These are phyloP conservation scores for Saccharomycopsis selenospora DNA, from an alignment of 805 yeast genomes.

Conservation along the genomic window DNA sequence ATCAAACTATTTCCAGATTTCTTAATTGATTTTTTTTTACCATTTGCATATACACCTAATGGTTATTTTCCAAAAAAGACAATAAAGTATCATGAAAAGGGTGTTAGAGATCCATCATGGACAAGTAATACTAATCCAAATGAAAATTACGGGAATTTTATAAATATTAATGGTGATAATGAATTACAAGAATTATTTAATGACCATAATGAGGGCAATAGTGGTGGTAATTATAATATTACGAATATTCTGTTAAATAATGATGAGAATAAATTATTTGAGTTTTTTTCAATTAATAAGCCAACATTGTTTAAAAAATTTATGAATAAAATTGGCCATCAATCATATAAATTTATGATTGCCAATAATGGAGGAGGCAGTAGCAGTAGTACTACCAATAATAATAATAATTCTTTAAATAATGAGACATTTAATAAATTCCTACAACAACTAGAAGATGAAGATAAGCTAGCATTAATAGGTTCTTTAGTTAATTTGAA, in stretches of 20 bases:
- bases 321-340: neutral
- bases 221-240: too few relatives aligned
- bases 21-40: constrained; percentile 5
- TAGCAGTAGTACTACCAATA: too few relatives aligned
- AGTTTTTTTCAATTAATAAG: neutral
- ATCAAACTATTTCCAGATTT: constrained; percentile 4
- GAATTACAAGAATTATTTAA: too few relatives aligned
- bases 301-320: neutral
- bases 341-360: neutral
- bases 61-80: neutral
- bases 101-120: neutral
- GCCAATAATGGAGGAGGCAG: too few relatives aligned
- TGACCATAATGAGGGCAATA: too few relatives aligned
- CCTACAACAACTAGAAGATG: neutral
- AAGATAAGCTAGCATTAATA: neutral
- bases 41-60: constrained; percentile 16
- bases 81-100: neutral
- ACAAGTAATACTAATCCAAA: neutral
- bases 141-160: neutral
- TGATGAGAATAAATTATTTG: too few relatives aligned
- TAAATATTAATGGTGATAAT: too few relatives aligned
- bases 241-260: too few relatives aligned
- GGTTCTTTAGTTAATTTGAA: neutral
- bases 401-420: neutral
- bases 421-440: neutral